These are phyloP conservation scores for Gelatoporia subvermispora DNA, from an alignment of 768 basidiomycete species.

Conservation along the genomic window DNA sequence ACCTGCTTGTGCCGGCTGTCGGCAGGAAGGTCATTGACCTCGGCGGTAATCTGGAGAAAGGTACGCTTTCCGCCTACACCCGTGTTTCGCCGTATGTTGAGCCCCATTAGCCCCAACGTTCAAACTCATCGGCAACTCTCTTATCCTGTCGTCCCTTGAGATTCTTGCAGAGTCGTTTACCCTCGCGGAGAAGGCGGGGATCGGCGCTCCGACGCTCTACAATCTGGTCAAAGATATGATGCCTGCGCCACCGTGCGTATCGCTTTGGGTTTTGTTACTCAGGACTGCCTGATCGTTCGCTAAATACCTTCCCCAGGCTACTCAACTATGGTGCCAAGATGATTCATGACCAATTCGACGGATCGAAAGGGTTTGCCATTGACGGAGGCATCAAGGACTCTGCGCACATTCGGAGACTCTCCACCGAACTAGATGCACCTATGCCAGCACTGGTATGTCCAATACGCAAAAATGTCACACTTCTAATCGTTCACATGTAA, in stretches of 20 bases:
- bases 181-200: conserved; percentile 78
- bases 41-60: conserved; percentile 83
- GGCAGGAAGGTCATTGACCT: conserved; percentile 77
- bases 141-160: conserved; percentile 75
- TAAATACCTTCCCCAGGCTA: conserved; percentile 32
- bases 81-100: neutral
- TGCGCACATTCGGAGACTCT: conserved; percentile 66
- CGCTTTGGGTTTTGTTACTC: neutral
- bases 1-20: conserved; percentile 74
- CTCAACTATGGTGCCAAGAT: conserved; percentile 64
- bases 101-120: conserved; percentile 49
- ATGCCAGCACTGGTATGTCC: conserved; percentile 51
- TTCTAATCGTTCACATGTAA: neutral
- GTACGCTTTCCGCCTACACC: conserved; percentile 26
- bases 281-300: neutral
- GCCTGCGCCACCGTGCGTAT: conserved; percentile 13
- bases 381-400: conserved; percentile 90
- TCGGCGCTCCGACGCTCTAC: conserved; percentile 57
- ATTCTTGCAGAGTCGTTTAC: conserved; percentile 81
- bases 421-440: conserved; percentile 58
- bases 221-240: conserved; percentile 51
- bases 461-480: neutral
- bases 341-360: conserved; percentile 70
- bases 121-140: conserved; percentile 77
- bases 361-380: conserved; percentile 67